phyloP scores from a whole-genome alignment of 2,329 filamentous ascomycete species.

The Colletotrichum viniferum region DNA sequence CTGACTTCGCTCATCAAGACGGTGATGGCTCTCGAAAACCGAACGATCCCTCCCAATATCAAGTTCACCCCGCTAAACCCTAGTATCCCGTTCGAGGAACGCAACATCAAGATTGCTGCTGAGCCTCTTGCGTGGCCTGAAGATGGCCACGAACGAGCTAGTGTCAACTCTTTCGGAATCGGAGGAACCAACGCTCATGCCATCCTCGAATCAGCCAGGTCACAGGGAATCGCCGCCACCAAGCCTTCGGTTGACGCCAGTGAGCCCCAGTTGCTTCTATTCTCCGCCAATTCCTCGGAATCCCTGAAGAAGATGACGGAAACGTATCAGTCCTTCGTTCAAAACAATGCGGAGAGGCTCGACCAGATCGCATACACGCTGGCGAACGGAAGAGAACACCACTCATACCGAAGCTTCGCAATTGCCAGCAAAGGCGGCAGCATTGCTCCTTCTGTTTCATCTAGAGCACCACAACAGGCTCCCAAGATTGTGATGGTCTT shows the following conservation, averaged over 20 bases:
- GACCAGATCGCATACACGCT: conserved; percentile 34
- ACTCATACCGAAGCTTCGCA: conserved; percentile 27
- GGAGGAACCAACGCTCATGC: conserved; percentile 26
- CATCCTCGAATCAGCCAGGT: conserved; percentile 25
- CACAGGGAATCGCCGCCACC: not conserved
- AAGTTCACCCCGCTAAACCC: conserved; percentile 12
- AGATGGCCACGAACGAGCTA: conserved; percentile 27
- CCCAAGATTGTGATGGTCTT: conserved; percentile 12
- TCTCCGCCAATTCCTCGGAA: not conserved
- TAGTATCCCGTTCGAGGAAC: conserved; percentile 8
- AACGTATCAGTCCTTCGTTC: conserved; percentile 23
- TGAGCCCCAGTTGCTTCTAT: conserved; percentile 22
- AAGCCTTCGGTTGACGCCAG: not conserved
- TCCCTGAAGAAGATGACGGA: not conserved
- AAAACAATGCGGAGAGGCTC: conserved; percentile 7
- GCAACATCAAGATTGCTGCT: conserved; percentile 27
- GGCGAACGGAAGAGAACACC: conserved; percentile 29
- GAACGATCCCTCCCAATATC: conserved; percentile 11
- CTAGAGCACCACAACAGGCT: conserved; percentile 30
- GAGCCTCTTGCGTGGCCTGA: conserved; percentile 28
- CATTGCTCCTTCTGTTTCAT: conserved; percentile 17
- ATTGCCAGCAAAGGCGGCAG: conserved; percentile 16
- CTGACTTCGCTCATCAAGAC: conserved; percentile 34
- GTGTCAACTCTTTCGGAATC: conserved; percentile 40
- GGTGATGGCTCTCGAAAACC: conserved; percentile 26